Base-by-base conservation (phyloP, 1,284 basidiomycete species). In the Gomphus bonarii region DNA sequence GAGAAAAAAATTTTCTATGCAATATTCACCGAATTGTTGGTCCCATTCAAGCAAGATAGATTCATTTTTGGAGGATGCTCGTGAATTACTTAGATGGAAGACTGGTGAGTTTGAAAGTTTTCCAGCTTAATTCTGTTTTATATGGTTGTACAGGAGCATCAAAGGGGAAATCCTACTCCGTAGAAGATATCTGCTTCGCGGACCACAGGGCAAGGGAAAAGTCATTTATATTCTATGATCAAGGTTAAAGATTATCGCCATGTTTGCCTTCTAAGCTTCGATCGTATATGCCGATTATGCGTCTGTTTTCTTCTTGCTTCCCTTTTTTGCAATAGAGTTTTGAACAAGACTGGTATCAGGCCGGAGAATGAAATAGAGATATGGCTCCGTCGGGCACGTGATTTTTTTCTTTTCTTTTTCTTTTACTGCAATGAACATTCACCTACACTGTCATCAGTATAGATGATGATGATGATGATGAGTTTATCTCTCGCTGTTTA, bases 301-400 rank as follows among this genome's bases (percentile, higher is more conserved):
- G 43, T 20, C 16, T 20, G 4, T n/a, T 20, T 44, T 44, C 18
- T 44, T 20, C n/a, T 33, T 33, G 31, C n/a, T n/a, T n/a, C n/a
- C n/a, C n/a, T n/a, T n/a, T 33, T 33, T 33, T 5, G 12, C 22
- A 3, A 12, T 3, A 44, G 22, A 8, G 18, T 25, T 20, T 20
- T 44, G 8, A 44, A 7, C 18, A 44, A 7, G n/a, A 18, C 8
- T 12, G n/a, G 4, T 9, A 20, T n/a, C 49, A 57, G 58, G 80
- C 81, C 2, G 77, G 80, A 3, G 80, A 80, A 66, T 71, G 74
- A 75, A 22, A 69, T 83, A 11, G 80, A 82, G 61, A 79, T 84
- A 22, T 84, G 80, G 78, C 0, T 71, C 76, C 22, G 67, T 70
- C 31, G 73, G 72, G 77, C 80, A 62, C 44, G 74, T n/a, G n/a